Conservation (phyloP, 768 basidiomycete species). For the Leccinum broughii region DNA sequence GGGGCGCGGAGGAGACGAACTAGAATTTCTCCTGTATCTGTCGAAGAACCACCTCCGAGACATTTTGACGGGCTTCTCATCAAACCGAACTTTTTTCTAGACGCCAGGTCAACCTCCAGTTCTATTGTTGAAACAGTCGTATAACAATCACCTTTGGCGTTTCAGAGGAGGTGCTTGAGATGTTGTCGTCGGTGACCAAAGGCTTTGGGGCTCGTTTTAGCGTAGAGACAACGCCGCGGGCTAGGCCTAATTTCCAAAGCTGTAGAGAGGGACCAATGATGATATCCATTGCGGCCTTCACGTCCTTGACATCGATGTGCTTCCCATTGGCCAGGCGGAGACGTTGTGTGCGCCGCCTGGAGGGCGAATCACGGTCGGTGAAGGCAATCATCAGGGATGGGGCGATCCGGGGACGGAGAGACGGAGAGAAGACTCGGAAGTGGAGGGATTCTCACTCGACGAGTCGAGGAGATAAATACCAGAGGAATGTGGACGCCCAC, state of each 20-base stretch:
- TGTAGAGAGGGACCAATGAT: conserved; percentile 25
- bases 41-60: conserved; percentile 21
- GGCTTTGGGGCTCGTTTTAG: conserved; percentile 14
- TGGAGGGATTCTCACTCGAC: conserved; percentile 1
- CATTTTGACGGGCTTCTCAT: conserved; percentile 28
- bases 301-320: conserved; percentile 17
- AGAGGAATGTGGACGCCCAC: conserved; percentile 1
- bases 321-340: conserved; percentile 15
- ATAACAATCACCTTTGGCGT: conserved; percentile 20
- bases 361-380: conserved; percentile 5
- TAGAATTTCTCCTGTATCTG: conserved; percentile 11
- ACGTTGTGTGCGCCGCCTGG: conserved; percentile 9
- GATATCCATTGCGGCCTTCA: conserved; percentile 20
- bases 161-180: conserved; percentile 10
- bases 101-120: conserved; percentile 3
- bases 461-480: conserved; percentile 9
- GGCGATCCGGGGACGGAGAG: neutral
- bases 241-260: conserved; percentile 21
- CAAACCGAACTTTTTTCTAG: conserved; percentile 29
- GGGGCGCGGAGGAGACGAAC: conserved; percentile 25
- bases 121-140: neutral
- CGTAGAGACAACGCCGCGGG: conserved; percentile 3
- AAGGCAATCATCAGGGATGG: conserved; percentile 14
- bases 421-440: neutral
- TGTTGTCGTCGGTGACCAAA: conserved; percentile 1